Base-by-base conservation (phyloP, 345 rosid genomes). In the Linum usitatissimum region DNA sequence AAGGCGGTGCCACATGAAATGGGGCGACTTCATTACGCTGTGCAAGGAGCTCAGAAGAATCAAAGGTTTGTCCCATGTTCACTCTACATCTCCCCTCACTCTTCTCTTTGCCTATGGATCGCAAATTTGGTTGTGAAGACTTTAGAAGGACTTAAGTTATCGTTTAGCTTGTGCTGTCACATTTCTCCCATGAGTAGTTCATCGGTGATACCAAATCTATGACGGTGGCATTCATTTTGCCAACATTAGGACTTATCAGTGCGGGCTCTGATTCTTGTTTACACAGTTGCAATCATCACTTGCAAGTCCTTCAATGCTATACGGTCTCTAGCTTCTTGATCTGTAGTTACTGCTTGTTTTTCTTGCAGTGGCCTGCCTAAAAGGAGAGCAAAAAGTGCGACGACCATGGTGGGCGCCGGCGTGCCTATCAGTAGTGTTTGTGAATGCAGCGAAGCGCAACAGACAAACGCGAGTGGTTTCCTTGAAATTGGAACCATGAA, bases 351-450 rank as follows among this genome's bases (percentile, higher is more conserved):
- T 45, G 15, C 51, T 3, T 4, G 5, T 34, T 34, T 34, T 4
- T 20, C 53, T 68, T 65, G 28, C 79, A 93, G 97, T 92, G 82
- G 98, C 98, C 58, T 92, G 98, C 76, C 80, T 92, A 75, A 92
- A 92, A 76, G 98, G 98, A 49, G 98, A 92, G 66, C 98, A 92
- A 70, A 87, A 85, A 60, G 93, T 92, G 51, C 84, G 91, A 68
- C 77, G 93, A 59, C 98, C 98, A 61, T 92, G 98, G 98, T 92
- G 98, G 98, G 98, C 93, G 17, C 96, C 98, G 3, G 79, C 98
- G 15, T 92, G 96, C 78, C 84, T 92, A 23, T 86, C 96, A 0
- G 77, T 78, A 70, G 76, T 92, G 64, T 89, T 85, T 72, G 83
- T 83, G 57, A 92, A 92, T 78, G 87, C 76, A 34, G 96, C 93